Percentiles rank a stretch among this genome's conserved stretches.
These are phyloP conservation scores for Dactylonectria estremocensis DNA, from an alignment of 2,329 filamentous ascomycete genomes.

Conservation along the genomic window DNA sequence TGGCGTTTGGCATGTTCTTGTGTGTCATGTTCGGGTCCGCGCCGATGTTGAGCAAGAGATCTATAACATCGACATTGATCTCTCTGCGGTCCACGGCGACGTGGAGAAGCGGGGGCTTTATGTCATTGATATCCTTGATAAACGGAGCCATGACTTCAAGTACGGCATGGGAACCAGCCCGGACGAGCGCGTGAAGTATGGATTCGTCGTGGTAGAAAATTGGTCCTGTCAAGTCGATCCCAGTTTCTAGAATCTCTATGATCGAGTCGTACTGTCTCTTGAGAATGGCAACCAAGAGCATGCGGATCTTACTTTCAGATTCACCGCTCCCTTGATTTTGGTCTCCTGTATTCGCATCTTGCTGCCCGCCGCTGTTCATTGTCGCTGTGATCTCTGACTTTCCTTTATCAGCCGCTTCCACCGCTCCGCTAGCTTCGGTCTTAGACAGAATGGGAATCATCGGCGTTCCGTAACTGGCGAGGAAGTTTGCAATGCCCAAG, in stretches of 20 bases:
- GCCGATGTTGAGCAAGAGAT: not conserved
- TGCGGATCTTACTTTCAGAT: not conserved
- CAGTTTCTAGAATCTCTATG: not conserved
- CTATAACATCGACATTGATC: not conserved
- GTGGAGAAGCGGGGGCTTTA: not conserved
- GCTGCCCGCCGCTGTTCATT: too few species aligned
- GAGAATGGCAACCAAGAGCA: not conserved
- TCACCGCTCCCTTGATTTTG: not conserved
- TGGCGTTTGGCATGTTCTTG: not conserved
- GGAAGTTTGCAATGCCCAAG: not conserved
- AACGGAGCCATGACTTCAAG: not conserved
- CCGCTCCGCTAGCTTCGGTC: not conserved
- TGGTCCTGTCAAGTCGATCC: not conserved
- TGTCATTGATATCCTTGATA: not conserved
- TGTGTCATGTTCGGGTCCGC: not conserved
- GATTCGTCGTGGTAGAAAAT: not conserved
- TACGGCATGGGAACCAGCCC: not conserved
- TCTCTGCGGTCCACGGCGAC: not conserved
- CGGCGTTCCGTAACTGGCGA: not conserved
- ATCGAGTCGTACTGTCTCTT: not conserved
- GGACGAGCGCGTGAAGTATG: not conserved
- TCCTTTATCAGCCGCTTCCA: not conserved
- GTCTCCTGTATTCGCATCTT: not conserved
- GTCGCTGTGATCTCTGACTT: not conserved
- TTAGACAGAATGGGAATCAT: not conserved